A percentile compares a stretch with the other conserved stretches of the same genome.
phyloP scores from a whole-genome alignment of 371 early-diverging fungal species.

The Synchytrium microbalum region DNA sequence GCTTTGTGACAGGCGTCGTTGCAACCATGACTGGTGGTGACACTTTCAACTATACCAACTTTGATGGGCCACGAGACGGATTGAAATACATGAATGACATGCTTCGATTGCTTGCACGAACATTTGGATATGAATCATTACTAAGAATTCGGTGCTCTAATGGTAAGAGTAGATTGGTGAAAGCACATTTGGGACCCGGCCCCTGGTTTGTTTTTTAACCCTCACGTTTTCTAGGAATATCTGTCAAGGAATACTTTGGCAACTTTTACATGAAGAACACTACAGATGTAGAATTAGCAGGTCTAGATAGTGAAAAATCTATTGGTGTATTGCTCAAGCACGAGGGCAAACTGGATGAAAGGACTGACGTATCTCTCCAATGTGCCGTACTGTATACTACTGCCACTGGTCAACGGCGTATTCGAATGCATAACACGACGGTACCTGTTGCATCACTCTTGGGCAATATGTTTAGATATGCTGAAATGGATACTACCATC shows the following conservation, averaged over 20 bases:
- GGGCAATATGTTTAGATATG: constrained; percentile 76
- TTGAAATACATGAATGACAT: constrained; percentile 60
- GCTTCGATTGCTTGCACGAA: constrained; percentile 56
- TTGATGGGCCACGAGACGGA: constrained; percentile 60
- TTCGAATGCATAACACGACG: constrained; percentile 81
- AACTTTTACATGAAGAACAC: constrained; percentile 87
- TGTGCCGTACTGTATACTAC: constrained; percentile 90
- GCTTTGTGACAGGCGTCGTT: constrained; percentile 47
- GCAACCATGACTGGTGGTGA: constrained; percentile 86
- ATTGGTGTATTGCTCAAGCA: constrained; percentile 76
- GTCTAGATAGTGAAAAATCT: constrained; percentile 74
- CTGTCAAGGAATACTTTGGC: constrained; percentile 78
- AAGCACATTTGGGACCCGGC: no score
- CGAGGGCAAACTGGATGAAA: constrained; percentile 79
- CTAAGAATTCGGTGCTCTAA: constrained; percentile 86
- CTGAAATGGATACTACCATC: constrained; percentile 87
- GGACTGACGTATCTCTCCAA: constrained; percentile 74
- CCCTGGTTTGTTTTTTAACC: constrained; percentile 9
- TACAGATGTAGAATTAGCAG: constrained; percentile 86
- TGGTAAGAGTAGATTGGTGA: constrained; percentile 31
- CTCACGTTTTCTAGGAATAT: constrained; percentile 48
- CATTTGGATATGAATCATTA: constrained; percentile 82
- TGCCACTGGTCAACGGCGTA: constrained; percentile 75
- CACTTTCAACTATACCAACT: constrained; percentile 66
- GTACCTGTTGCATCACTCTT: constrained; percentile 68